Evolutionary conservation across 495 filamentous ascomycete genomes (phyloP), one percentile per base, ranked within the genome.

Genomic region (Trichoderma reesei): DNA sequence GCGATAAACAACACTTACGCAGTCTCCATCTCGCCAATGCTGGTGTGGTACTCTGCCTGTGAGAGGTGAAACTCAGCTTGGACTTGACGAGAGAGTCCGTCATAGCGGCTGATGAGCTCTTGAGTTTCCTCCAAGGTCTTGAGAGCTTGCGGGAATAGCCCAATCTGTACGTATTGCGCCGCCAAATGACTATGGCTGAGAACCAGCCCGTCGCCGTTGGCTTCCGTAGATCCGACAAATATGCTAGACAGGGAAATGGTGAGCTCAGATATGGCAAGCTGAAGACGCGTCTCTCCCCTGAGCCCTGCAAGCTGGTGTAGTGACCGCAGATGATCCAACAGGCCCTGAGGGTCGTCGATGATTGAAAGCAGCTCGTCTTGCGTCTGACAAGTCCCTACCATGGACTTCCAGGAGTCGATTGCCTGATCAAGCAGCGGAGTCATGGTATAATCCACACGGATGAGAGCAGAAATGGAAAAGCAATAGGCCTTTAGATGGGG

Each of bases 241-340:
- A 88, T 76, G 36, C 82, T 81, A 7, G 81, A 77, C 26, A 91
- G 71, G 37, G 79, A 71, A 1, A 78, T 71, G 5, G 75, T 70
- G 10, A 84, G 72, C 67, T 82, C 79, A 5, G 82, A 72, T 1
- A 77, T 75, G 0, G 74, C 73, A 4, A 78, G 74, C n/a, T 79
- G 74, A 11, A 78, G 68, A 13, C 67, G 70, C 34, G 78, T 75
- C 26, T 77, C 71, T 3, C 91, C 91, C 64, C 88, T 88, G 69
- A 92, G 87, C 41, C 87, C 86, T 2, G 90, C 80, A 68, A 89
- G 95, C 63, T 96, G 88, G 20, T 85, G 82, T n/a, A 92, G 69
- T 3, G 85, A 80, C 64, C 85, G 81, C 11, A 96, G 77, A 63
- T 90, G 86, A 41, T 78, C 68, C 11, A 89, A 65, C 62, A 86